Evolutionary conservation across 805 yeast genomes (phyloP), one percentile per base, ranked within the genome.

Genomic region (Millerozyma miso): DNA sequence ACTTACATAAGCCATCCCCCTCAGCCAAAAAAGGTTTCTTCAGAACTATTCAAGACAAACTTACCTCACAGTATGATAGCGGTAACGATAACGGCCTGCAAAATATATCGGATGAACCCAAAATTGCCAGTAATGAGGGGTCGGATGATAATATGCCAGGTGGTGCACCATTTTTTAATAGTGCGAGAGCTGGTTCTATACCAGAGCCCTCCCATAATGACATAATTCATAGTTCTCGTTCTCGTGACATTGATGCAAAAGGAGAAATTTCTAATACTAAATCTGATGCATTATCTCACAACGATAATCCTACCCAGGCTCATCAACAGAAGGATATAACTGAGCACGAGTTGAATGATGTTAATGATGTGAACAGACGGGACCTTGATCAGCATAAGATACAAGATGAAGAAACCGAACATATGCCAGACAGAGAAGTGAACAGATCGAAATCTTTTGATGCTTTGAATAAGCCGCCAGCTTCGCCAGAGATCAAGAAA

Each of bases 381-480:
- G 29, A 7, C 6, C 10, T 23, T 6, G 29, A 23, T 6, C 29
- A 23, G 10, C 6, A 23, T 6, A 6, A 23, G 10, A 23, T 23
- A 23, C 29, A 23, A 10, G 10, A 23, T 23, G 10, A 10, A 23
- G 29, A 23, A 7, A 23, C 29, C 10, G 29, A 23, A 37, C n/a
- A 33, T 33, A 35, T 12, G 12, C 31, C 31, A 13, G 44, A 41
- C 31, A 35, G 16, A 4, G 20, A 46, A 36, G 32, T 41, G 3
- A 44, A 40, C 19, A 43, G 42, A 20, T 40, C 26, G n/a, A 37
- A 37, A 17, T 31, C 38, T 5, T 33, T 39, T 17, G 26, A 35
- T 17, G 19, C 38, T 35, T 20, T 13, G 17, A 19, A 19, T 10
- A 37, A 20, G 34, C 29, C 33, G 8, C 32, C 45, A 13, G 47